phyloP scores from a whole-genome alignment of 371 early-diverging fungal species.

The Rhizopus delemar region DNA sequence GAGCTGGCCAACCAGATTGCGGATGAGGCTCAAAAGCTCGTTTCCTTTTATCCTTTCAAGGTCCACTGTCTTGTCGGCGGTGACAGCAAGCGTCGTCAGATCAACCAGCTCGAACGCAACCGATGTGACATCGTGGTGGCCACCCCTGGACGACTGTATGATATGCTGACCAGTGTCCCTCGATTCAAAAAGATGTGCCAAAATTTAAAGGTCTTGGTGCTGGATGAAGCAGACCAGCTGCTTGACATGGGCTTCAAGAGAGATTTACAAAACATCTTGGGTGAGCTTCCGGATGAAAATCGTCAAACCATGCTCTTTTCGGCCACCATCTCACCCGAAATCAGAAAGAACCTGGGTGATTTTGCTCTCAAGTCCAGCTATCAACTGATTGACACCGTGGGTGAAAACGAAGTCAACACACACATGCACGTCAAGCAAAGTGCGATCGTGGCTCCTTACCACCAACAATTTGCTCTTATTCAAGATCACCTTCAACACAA shows the following conservation, averaged over 20 bases:
- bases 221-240: constrained; percentile 99
- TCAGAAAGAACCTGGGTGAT: constrained; percentile 55
- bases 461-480: constrained; percentile 64
- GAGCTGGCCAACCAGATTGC: constrained; percentile 96
- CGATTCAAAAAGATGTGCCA: constrained; percentile 60
- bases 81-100: constrained; percentile 66
- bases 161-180: constrained; percentile 72
- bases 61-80: constrained; percentile 94
- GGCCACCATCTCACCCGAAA: constrained; percentile 92
- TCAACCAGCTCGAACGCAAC: constrained; percentile 55
- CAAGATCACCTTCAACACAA: constrained; percentile 64
- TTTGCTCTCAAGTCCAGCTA: constrained; percentile 81
- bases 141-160: constrained; percentile 93
- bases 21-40: constrained; percentile 76
- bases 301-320: constrained; percentile 98
- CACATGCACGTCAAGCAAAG: constrained; percentile 79
- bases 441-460: constrained; percentile 64
- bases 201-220: constrained; percentile 74
- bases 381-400: constrained; percentile 83
- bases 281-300: constrained; percentile 66
- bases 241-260: constrained; percentile 98
- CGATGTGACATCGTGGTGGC: constrained; percentile 91
- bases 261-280: constrained; percentile 84
- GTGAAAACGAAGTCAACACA: constrained; percentile 78
- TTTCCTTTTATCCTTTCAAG: constrained; percentile 59